Evolutionary conservation across 2,329 filamentous ascomycete species (phyloP), one percentile per base, ranked within the genome.

Genomic region (Monilinia fructicola): DNA sequence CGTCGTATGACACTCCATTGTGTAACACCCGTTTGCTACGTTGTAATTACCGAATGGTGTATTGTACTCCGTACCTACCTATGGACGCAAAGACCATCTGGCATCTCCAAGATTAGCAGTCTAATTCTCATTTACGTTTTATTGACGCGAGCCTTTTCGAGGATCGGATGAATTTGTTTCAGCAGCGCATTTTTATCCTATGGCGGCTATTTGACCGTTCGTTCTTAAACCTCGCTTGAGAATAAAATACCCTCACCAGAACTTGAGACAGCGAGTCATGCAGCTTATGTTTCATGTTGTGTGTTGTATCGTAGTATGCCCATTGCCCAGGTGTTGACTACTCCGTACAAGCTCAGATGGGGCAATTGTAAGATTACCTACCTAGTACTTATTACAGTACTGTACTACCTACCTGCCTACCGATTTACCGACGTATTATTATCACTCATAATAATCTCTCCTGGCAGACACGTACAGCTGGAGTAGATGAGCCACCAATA

Each of bases 261-360:
- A 16, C 42, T 54, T 54, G 48, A 63, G 60, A 63, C 60, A 31
- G n/a, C 23, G 16, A 31, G 54, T 26, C 23, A 42, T 42, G 31
- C 46, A 31, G 35, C 23, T 54, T n/a, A n/a, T 54, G 60, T 63
- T 63, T 63, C 60, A 63, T 11, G 21, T 62, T 4, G 35, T 12
- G 28, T 28, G 44, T 9, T 44, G n/a, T n/a, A n/a, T n/a, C n/a
- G n/a, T n/a, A n/a, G n/a, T n/a, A n/a, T n/a, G n/a, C n/a, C n/a
- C n/a, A n/a, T n/a, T n/a, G n/a, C n/a, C n/a, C n/a, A n/a, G n/a
- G n/a, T n/a, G n/a, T n/a, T n/a, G n/a, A n/a, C n/a, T 18, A 6
- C 14, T 44, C n/a, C 5, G n/a, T n/a, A n/a, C n/a, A 6, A 35
- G 31, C 31, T 35, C 5, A 35, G 6, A 6, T 35, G 31, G 31